Evolutionary conservation across 371 early-diverging fungal genomes (phyloP).

Genomic region (Mucor plumbeus): DNA sequence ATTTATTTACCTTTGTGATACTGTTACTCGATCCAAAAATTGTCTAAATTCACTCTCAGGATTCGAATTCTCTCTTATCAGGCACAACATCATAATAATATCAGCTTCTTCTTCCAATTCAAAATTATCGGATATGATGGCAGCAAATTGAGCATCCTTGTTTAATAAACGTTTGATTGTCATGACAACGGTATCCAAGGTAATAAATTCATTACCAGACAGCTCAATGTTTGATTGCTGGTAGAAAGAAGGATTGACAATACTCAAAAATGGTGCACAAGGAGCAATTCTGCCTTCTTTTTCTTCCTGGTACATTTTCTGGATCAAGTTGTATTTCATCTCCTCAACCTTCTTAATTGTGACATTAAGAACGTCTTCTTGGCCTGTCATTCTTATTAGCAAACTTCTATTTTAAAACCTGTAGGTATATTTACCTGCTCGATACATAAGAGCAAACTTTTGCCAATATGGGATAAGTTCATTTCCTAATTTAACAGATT

Average conservation of each 20-base stretch:
- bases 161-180: constrained; percentile 33
- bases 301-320: constrained; percentile 32
- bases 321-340: constrained; percentile 27
- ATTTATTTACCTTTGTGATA: constrained; percentile 19
- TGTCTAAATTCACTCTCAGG: constrained; percentile 31
- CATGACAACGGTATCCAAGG: constrained; percentile 34
- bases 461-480: constrained; percentile 37
- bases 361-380: constrained; percentile 31
- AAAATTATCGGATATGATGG: constrained; percentile 31
- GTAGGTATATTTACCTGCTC: constrained; percentile 40
- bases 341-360: constrained; percentile 30
- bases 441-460: constrained; percentile 54
- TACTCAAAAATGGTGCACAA: constrained; percentile 38
- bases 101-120: constrained; percentile 59
- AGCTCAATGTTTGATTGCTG: constrained; percentile 9
- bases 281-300: constrained; percentile 24
- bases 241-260: constrained; percentile 33
- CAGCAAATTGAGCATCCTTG: constrained; percentile 27
- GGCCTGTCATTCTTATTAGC: constrained; percentile 25
- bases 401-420: not conserved
- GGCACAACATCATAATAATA: constrained; percentile 47
- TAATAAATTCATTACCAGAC: constrained; percentile 13
- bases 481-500: constrained; percentile 20
- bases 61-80: constrained; percentile 44
- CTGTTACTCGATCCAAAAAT: constrained; percentile 32